Percentiles rank a stretch among this genome's conserved stretches.
phyloP scores from a whole-genome alignment of 306 rosid species.

The Crataegus laevigata region DNA sequence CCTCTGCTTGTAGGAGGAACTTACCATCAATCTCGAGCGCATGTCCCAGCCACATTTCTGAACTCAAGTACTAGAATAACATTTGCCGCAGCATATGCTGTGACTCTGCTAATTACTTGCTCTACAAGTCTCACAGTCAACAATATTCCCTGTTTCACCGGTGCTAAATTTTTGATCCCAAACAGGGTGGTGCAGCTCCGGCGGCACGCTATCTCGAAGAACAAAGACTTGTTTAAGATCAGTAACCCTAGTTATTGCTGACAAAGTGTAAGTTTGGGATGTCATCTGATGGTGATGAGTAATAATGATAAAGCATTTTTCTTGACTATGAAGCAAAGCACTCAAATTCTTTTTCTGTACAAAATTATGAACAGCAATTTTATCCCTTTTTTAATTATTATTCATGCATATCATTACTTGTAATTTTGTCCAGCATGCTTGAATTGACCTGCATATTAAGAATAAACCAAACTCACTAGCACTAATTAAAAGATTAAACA shows the following conservation, averaged over 20 bases:
- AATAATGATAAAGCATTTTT: neutral
- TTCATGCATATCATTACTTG: neutral
- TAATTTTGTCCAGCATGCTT: neutral
- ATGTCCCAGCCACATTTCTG: conserved; percentile 40
- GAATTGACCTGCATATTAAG: neutral
- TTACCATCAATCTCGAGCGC: conserved; percentile 45
- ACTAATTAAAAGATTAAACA: neutral
- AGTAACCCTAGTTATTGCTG: neutral
- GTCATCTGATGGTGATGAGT: neutral
- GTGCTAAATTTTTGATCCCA: neutral
- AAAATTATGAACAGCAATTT: neutral
- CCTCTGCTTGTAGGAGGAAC: conserved; percentile 50
- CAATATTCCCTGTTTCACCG: neutral
- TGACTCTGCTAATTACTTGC: neutral
- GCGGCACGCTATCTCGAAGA: neutral
- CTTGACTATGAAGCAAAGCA: neutral
- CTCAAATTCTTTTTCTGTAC: conserved; percentile 1
- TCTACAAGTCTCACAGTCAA: neutral
- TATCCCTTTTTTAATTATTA: neutral
- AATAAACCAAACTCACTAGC: neutral
- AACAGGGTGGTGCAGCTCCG: neutral
- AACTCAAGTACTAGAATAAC: conserved; percentile 37
- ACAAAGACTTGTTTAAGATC: neutral
- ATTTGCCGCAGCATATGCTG: neutral
- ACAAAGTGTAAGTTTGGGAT: neutral